Evolutionary conservation across 306 rosid species (phyloP), one percentile per base, ranked within the genome.

Genomic region (Neltuma alba): DNA sequence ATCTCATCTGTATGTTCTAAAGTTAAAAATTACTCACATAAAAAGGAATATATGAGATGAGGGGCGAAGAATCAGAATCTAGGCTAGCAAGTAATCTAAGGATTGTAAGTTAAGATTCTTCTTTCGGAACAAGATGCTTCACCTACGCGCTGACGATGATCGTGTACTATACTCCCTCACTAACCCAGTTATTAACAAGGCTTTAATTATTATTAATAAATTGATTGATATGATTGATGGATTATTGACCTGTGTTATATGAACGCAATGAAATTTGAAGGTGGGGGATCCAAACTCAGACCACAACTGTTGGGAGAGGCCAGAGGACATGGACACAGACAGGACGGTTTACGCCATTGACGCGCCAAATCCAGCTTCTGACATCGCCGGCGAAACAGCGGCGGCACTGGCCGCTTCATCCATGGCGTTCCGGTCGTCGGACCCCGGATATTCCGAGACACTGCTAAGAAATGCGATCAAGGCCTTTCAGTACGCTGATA

Each of bases 251-350:
- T 1, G 34, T 58, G 27, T 27, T 31, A 25, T 28, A 27, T 58
- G 36, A 27, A 58, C 28, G 14, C 21, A 14, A 21, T 21, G 11
- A n/a, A n/a, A 15, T 47, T 47, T 15, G n/a, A 48, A 94, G 98
- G 97, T 94, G 44, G 98, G 98, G 14, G 97, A 94, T 77, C 98
- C 98, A 30, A 88, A 41, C 33, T 54, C 61, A 12, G 98, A 94
- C 72, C 98, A 94, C 11, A 77, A 50, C 27, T 94, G 98, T 77
- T 94, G 97, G 98, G 97, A 94, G 83, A 92, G 98, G 31, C 93
- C 97, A 5, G 98, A 92, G 83, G 98, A 94, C 61, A 94, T 94
- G 98, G 97, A 94, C 85, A 94, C 98, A 1, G 37, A 65, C 0
- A 89, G 97, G 78, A 92, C 89, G 0, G 93, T 83, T 5, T 94